phyloP scores from a whole-genome alignment of 2,329 filamentous ascomycete genomes.

The Cercospora zeina region DNA sequence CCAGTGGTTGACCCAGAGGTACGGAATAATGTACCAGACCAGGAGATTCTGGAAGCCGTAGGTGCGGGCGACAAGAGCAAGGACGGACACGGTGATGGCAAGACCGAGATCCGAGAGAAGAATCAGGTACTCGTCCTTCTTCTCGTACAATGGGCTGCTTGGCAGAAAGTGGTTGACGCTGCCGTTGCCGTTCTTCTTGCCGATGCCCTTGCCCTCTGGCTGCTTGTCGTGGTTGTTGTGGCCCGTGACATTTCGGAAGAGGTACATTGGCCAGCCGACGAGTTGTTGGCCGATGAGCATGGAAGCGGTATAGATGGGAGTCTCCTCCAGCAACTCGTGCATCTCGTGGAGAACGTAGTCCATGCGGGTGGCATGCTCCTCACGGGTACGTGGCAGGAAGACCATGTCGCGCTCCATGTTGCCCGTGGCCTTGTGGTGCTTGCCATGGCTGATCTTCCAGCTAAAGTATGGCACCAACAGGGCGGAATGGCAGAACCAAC shows the following conservation, averaged over 20 bases:
- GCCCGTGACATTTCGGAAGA: constrained; percentile 88
- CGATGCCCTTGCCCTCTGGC: constrained; percentile 86
- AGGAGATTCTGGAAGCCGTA: constrained; percentile 84
- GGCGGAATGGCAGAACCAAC: constrained; percentile 85
- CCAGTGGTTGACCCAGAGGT: constrained; percentile 99
- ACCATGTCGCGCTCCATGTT: constrained; percentile 99
- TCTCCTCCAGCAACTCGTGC: constrained; percentile 88
- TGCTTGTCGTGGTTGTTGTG: constrained; percentile 94
- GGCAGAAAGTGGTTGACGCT: constrained; percentile 97
- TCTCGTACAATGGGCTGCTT: constrained; percentile 83
- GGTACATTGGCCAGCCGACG: constrained; percentile 89
- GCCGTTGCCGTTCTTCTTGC: constrained; percentile 80
- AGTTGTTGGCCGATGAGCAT: constrained; percentile 83
- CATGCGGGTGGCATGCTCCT: constrained; percentile 73
- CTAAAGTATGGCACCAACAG: constrained; percentile 97
- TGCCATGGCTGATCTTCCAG: constrained; percentile 98
- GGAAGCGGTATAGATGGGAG: constrained; percentile 75
- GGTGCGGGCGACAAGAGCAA: constrained; percentile 69
- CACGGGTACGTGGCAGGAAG: constrained; percentile 89
- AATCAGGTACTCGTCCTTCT: constrained; percentile 85
- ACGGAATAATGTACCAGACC: constrained; percentile 94
- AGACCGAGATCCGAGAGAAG: constrained; percentile 79
- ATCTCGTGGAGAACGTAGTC: constrained; percentile 78
- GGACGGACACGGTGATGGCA: constrained; percentile 58
- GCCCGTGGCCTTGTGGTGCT: constrained; percentile 99